Evolutionary conservation across 2,329 filamentous ascomycete species (phyloP), one percentile per base, ranked within the genome.

Genomic region (Stachybotrys chartarum): DNA sequence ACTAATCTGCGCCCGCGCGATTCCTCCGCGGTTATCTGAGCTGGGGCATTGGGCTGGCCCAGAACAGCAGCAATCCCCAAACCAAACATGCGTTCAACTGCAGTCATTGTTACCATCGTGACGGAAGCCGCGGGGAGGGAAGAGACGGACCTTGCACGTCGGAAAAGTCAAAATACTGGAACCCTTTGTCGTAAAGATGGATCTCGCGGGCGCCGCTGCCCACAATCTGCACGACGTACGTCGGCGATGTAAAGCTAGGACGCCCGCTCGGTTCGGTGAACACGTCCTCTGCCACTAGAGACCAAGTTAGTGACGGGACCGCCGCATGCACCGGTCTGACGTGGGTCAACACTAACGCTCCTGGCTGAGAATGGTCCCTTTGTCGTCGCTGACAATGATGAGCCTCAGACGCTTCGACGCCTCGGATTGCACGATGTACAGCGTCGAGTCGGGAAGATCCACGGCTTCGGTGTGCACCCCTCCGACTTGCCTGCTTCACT

Each of bases 291-390:
- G 45, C 45, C 45, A 47, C 45, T 47, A 8, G 3, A 17, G 7
- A 24, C 35, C 8, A 10, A 6, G 35, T 42, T 42, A 10, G 35
- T 14, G 14, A 42, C 2, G 14, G 5, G 35, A 3, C 35, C 2
- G 3, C 35, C 2, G 2, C 14, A 2, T 24, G 24, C 24, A 4
- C 24, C 24, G 24, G 4, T 24, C 24, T 24, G 24, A 24, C n/a
- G 39, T 12, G 39, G 39, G 39, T 44, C n/a, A 44, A 47, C 3
- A 48, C 52, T 48, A 11, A 54, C 52, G 35, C 14, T 48, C 42
- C 35, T 54, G 52, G 30, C 52, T 54, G 6, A 54, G 12, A n/a
- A 48, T 48, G 10, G 52, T 49, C 24, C 52, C 48, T 54, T 49
- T 47, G 30, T 54, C 48, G 24, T 31, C n/a, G 30, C 52, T 54